Evolutionary conservation across 345 rosid genomes (phyloP).

Genomic region (Xanthoceras sorbifolium): DNA sequence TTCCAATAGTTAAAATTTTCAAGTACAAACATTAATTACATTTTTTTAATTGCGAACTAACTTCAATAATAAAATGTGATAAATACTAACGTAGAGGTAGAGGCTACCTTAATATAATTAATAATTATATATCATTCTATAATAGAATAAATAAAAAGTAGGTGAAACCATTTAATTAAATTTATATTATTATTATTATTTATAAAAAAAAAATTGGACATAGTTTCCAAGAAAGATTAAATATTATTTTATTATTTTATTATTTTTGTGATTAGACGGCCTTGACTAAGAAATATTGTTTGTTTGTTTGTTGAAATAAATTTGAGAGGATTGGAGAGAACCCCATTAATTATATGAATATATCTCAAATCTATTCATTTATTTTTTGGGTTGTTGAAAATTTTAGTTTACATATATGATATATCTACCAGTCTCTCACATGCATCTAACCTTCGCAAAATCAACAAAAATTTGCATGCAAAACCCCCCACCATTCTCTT

Average conservation of each 20-base stretch:
- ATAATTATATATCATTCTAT: too few relatives aligned
- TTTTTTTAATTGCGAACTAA: too few relatives aligned
- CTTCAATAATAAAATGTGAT: neutral
- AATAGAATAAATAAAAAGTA: neutral
- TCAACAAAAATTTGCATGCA: neutral
- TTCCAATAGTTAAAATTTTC: too few relatives aligned
- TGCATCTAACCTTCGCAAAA: neutral
- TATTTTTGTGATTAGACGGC: neutral
- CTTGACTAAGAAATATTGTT: neutral
- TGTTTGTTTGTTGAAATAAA: neutral
- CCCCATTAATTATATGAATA: too few relatives aligned
- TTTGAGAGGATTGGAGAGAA: neutral
- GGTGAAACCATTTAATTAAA: neutral
- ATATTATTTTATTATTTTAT: neutral
- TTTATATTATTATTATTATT: neutral
- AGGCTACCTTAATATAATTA: too few relatives aligned
- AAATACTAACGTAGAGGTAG: neutral
- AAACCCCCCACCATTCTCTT: neutral
- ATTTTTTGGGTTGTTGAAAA: too few relatives aligned
- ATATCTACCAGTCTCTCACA: slow-evolving; percentile 36
- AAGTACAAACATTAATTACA: neutral
- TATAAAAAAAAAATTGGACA: neutral
- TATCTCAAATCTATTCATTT: too few relatives aligned
- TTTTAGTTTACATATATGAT: slow-evolving; percentile 33
- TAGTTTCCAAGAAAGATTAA: neutral